phyloP scores from a whole-genome alignment of 345 rosid species.

The Dimocarpus longan region DNA sequence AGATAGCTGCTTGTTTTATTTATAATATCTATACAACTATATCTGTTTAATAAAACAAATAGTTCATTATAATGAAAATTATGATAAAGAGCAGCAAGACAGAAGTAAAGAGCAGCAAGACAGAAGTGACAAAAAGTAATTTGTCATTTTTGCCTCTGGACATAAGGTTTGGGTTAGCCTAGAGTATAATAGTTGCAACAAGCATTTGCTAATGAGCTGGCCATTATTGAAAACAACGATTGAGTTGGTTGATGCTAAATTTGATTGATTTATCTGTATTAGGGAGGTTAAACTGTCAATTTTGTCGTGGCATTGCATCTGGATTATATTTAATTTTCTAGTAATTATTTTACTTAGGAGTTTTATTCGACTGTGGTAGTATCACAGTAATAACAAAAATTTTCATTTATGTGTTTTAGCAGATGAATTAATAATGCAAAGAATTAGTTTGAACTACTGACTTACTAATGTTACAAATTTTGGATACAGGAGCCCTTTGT shows the following conservation, averaged over 20 bases:
- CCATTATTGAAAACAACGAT: conserved; percentile 1
- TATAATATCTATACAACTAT: neutral
- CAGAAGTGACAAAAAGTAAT: neutral
- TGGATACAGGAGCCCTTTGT: conserved; percentile 78
- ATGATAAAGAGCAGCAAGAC: neutral
- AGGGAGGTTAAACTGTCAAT: neutral
- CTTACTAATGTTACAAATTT: conserved; percentile 1
- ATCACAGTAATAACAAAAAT: neutral
- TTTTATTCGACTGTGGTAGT: neutral
- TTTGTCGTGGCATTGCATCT: neutral
- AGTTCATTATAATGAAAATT: neutral
- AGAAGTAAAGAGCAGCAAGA: neutral
- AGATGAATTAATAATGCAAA: conserved; percentile 1
- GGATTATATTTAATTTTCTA: neutral
- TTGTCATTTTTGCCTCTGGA: neutral
- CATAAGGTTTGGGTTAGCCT: conserved; percentile 5
- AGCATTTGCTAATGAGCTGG: conserved; percentile 9
- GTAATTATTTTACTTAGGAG: neutral
- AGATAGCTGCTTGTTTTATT: neutral
- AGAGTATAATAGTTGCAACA: conserved; percentile 11
- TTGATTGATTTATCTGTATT: neutral
- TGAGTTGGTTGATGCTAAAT: neutral
- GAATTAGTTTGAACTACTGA: neutral
- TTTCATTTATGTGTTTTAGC: neutral
- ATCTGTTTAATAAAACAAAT: neutral